phyloP scores from a whole-genome alignment of 2,329 filamentous ascomycete genomes.

The Penicillium brevicompactum region DNA sequence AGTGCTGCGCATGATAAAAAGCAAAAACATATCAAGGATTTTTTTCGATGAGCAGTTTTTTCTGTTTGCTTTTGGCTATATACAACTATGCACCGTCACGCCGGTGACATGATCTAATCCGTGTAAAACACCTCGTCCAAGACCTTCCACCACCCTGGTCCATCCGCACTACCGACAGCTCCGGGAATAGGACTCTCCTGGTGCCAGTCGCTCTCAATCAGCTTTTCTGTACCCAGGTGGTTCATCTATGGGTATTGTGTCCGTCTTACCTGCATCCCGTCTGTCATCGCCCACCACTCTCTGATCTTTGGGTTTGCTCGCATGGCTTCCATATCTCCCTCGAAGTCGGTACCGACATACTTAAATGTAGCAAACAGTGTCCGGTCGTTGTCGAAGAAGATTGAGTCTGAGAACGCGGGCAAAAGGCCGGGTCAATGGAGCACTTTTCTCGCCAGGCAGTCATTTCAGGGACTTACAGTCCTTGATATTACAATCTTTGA shows the following conservation, averaged over 20 bases:
- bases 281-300: conserved; percentile 82
- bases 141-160: conserved; percentile 40
- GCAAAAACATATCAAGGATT: conserved; percentile 75
- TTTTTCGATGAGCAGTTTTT: conserved; percentile 55
- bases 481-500: conserved; percentile 71
- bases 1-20: conserved; percentile 73
- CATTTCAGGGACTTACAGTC: conserved; percentile 59
- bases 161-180: conserved; percentile 36
- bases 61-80: background rate
- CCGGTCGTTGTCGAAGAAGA: conserved; percentile 68
- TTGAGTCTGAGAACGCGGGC: conserved; percentile 57
- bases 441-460: background rate
- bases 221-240: background rate
- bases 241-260: background rate
- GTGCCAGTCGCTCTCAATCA: conserved; percentile 1
- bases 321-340: conserved; percentile 76
- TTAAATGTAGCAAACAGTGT: conserved; percentile 77
- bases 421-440: background rate
- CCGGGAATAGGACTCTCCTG: conserved; percentile 37
- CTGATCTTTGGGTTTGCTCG: conserved; percentile 69
- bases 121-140: conserved; percentile 40
- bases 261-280: conserved; percentile 64
- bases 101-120: conserved; percentile 15
- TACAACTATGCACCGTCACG: background rate
- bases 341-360: conserved; percentile 73